Evolutionary conservation across 148 eudicot species (phyloP).

Genomic region (Chenopodium berlandieri): DNA sequence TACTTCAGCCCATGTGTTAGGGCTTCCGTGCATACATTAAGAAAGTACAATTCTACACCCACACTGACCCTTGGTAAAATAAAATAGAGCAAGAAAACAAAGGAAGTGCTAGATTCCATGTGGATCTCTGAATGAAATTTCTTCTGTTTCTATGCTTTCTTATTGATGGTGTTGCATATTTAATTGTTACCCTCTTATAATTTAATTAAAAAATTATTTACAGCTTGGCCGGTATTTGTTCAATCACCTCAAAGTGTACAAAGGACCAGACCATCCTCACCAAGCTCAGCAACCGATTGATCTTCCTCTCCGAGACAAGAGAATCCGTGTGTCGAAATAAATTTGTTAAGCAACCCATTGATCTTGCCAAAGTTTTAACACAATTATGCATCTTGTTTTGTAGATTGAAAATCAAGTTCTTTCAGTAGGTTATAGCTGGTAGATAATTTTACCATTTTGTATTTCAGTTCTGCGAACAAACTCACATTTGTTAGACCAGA

Average conservation of each 20-base stretch:
- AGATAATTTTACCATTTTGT: conserved; percentile 22
- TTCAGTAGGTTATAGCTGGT: conserved; percentile 4
- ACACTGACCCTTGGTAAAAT: not conserved
- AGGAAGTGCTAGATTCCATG: not conserved
- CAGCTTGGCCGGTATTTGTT: conserved; percentile 91
- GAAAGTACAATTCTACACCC: not conserved
- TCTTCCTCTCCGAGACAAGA: conserved; percentile 82
- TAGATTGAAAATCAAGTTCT: conserved; percentile 19
- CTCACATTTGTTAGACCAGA: not conserved
- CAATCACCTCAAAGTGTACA: conserved; percentile 92
- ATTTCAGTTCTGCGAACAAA: not conserved
- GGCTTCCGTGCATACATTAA: not conserved
- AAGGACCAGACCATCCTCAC: conserved; percentile 60
- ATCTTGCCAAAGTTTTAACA: not conserved
- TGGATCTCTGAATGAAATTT: not conserved
- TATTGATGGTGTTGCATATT: not conserved
- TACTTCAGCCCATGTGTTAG: not conserved
- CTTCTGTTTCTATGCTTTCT: not conserved
- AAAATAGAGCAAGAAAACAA: not conserved
- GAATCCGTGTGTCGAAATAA: conserved; percentile 59
- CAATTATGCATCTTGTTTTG: conserved; percentile 12
- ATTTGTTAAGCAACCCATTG: not conserved
- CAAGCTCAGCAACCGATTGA: conserved; percentile 79
- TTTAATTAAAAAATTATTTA: not conserved
- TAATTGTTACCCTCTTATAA: not conserved